Base-by-base conservation (phyloP, 225 moss, liverwort and hornwort genomes). In the Sphagnum contortum region DNA sequence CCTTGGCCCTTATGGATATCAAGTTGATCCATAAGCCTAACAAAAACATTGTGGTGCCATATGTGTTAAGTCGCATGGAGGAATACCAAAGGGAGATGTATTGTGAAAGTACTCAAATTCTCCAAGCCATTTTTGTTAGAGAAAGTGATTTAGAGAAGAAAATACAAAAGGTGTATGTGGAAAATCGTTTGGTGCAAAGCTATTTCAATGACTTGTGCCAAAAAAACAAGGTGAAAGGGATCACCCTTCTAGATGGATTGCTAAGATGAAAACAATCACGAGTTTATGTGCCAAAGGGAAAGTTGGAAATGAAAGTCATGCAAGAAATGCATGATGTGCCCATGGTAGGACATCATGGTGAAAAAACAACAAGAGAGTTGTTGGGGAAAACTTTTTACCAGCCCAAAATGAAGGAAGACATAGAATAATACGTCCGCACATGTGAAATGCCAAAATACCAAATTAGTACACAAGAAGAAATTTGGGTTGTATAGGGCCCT, bases 11-110 rank as follows among this genome's bases (percentile, higher is more conserved):
- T 2, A 57, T 59, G 57, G 13, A 68, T 48, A 14, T 60, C 1
- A 2, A 68, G 5, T 58, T 68, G 3, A 49, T 68, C 6, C 68
- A 68, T 47, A 59, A 59, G 2, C 59, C 59, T 14, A 3, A 57
- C 44, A 13, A n/a, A 0, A 57, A 58, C 29, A 58, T 59, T 47
- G 55, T 68, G 46, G 68, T 68, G 59, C 68, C 59, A 9, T 3
- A 57, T 50, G 55, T n/a, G 0, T 13, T 69, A 13, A 60, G 61
- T 44, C 0, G 62, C 0, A 3, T 12, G 12, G 69, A 60, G 1
- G 49, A 57, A 4, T 10, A 29, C 29, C 29, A 29, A 29, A 29
- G 1, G 29, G 29, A 29, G 29, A 29, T 29, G 29, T 1, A 29
- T 29, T 29, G 29, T 59, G 8, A 10, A 9, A 9, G 48, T 44